Evolutionary conservation across 768 basidiomycete species (phyloP).

Genomic region (Daedalea quercina): DNA sequence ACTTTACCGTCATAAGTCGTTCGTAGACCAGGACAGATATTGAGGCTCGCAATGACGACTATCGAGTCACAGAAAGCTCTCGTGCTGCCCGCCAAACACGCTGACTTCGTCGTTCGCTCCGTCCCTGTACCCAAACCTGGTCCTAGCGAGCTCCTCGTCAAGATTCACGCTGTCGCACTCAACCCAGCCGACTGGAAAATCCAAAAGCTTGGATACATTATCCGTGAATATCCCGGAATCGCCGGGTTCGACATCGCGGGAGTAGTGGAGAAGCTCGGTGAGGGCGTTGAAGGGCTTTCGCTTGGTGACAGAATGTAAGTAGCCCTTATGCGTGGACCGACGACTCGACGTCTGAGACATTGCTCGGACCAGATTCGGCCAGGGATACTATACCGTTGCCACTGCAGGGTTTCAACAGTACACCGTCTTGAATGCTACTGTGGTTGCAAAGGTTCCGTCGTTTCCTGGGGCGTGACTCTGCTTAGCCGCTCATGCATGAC

Average conservation of each 20-base stretch:
- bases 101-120: slow-evolving; percentile 3
- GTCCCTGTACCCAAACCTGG: slow-evolving; percentile 17
- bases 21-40: too few relatives aligned
- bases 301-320: slow-evolving; percentile 21
- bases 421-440: slow-evolving; percentile 12
- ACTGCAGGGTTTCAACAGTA: slow-evolving; percentile 18
- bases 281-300: slow-evolving; percentile 19
- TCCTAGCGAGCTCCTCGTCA: slow-evolving; percentile 26
- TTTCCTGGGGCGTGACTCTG: neutral
- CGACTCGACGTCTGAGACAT: too few relatives aligned
- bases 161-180: slow-evolving; percentile 20
- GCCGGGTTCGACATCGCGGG: slow-evolving; percentile 27
- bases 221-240: slow-evolving; percentile 22
- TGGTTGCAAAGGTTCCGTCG: slow-evolving; percentile 15
- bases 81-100: slow-evolving; percentile 5
- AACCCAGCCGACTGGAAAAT: slow-evolving; percentile 32
- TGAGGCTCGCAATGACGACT: neutral
- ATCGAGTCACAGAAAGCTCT: slow-evolving; percentile 7
- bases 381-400: slow-evolving; percentile 3
- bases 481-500: neutral
- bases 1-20: too few relatives aligned
- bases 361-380: neutral
- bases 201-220: slow-evolving; percentile 15
- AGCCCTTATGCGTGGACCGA: too few relatives aligned
- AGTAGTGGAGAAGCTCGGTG: slow-evolving; percentile 22